These are phyloP conservation scores for Jatropha podagrica DNA, from an alignment of 441 rosid genomes.

Conservation along the genomic window DNA sequence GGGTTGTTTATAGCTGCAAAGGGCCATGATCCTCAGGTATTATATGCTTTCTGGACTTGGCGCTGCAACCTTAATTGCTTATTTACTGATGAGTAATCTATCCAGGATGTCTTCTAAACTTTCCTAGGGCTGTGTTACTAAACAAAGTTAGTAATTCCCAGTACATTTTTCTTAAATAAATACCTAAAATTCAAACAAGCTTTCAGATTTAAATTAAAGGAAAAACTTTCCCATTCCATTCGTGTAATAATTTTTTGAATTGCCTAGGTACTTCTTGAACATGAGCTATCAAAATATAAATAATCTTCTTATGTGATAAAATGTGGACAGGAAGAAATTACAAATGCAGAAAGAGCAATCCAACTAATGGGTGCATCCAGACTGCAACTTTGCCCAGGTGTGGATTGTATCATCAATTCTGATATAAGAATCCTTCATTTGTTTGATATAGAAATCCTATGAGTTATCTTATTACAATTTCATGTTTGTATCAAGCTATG, in stretches of 20 bases:
- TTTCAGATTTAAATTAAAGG: background rate
- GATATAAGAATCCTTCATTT: conserved; percentile 5
- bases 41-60: conserved; percentile 16
- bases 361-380: conserved; percentile 79
- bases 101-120: background rate
- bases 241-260: background rate
- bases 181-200: too few species aligned
- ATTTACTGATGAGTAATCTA: background rate
- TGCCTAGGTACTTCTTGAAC: background rate
- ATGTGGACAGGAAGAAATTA: conserved; percentile 67
- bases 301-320: background rate
- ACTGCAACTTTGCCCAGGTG: conserved; percentile 62
- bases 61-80: conserved; percentile 5
- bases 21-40: conserved; percentile 85
- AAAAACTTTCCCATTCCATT: conserved; percentile 5
- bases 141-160: too few species aligned
- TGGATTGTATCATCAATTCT: conserved; percentile 7
- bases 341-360: conserved; percentile 74
- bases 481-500: background rate
- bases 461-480: background rate
- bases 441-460: background rate
- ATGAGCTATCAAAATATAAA: conserved; percentile 13
- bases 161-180: too few species aligned
- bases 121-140: too few species aligned
- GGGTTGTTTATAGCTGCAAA: conserved; percentile 96